Conservation (phyloP, 2,329 filamentous ascomycete genomes). For the Cercospora janseana region DNA sequence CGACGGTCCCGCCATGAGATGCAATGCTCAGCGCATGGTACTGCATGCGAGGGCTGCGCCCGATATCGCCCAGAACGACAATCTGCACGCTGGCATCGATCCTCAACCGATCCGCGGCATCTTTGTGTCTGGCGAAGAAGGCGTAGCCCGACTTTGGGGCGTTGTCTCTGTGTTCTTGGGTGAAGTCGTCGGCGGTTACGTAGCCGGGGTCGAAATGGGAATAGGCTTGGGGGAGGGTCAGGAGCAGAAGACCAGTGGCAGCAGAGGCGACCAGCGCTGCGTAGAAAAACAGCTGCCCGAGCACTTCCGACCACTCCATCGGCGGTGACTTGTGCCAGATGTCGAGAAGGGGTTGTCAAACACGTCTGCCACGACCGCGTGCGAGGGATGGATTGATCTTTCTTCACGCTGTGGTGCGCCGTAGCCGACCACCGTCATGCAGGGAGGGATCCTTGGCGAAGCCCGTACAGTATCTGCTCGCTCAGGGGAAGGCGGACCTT, state of each 20-base stretch:
- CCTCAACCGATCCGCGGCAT: constrained; percentile 32
- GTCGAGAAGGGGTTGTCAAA: too few relatives aligned
- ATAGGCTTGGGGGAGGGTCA: constrained; percentile 56
- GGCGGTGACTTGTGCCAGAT: constrained; percentile 15
- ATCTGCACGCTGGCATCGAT: constrained; percentile 65
- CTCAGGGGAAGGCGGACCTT: neutral
- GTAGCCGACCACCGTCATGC: neutral
- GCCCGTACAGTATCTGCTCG: neutral
- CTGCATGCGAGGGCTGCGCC: constrained; percentile 94
- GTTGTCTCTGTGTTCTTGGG: constrained; percentile 28
- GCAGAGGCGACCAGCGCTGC: constrained; percentile 47
- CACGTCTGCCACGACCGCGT: neutral
- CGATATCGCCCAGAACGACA: constrained; percentile 91
- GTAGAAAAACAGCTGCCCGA: constrained; percentile 42
- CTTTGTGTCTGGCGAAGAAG: constrained; percentile 30
- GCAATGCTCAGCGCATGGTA: constrained; percentile 94
- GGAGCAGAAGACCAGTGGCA: constrained; percentile 49
- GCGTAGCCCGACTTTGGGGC: constrained; percentile 35
- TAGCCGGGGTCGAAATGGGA: constrained; percentile 38
- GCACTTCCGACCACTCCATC: constrained; percentile 29
- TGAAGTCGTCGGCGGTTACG: constrained; percentile 32
- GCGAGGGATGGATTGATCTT: neutral
- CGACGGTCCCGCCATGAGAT: constrained; percentile 73
- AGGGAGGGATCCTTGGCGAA: neutral
- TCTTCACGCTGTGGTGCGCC: constrained; percentile 6